Evolutionary conservation across 805 yeast species (phyloP), one percentile per base, ranked within the genome.

Genomic region (Sugiyamaella marilandica): DNA sequence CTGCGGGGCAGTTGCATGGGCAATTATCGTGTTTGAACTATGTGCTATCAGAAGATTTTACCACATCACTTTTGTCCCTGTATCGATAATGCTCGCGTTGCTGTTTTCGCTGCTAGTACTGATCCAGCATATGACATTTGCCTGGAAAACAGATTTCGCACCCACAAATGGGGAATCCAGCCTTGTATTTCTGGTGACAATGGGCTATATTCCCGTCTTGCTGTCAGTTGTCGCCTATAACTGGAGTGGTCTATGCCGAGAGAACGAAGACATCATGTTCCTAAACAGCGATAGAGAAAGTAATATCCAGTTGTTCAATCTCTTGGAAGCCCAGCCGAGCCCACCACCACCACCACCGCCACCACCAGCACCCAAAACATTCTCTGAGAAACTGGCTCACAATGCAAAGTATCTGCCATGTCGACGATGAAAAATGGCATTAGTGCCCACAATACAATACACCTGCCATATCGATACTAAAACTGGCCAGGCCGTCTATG

Each of bases 181-280:
- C 45, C 37, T 62, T 10, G 50, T 44, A 9, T 56, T 59, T 18
- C 59, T 65, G 10, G 61, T 53, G 1, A 21, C 61, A 4, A 46
- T 16, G 16, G 43, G 43, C 5, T 39, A 13, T 39, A 10, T 39
- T 11, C 43, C 43, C 7, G 9, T 39, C 5, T 39, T 39, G 9
- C 5, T 14, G 13, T 13, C 24, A 5, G 43, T 39, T 10, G 13
- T 39, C 5, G 50, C 54, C 44, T 51, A 61, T 52, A 64, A 64
- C 45, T 26, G 61, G 24, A 47, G 51, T 26, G 67, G 65, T 5
- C 50, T 57, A 21, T 50, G 45, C 16, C 44, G 60, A 31, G 52
- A 47, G 29, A 64, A 64, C 41, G 67, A 64, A 31, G 67, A 64
- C 35, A 50, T 48, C 35, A 53, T 62, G 8, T 53, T 64, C 59